Evolutionary conservation across 2,329 filamentous ascomycete genomes (phyloP), one percentile per base, ranked within the genome.

Genomic region (Pleomassaria siparia): DNA sequence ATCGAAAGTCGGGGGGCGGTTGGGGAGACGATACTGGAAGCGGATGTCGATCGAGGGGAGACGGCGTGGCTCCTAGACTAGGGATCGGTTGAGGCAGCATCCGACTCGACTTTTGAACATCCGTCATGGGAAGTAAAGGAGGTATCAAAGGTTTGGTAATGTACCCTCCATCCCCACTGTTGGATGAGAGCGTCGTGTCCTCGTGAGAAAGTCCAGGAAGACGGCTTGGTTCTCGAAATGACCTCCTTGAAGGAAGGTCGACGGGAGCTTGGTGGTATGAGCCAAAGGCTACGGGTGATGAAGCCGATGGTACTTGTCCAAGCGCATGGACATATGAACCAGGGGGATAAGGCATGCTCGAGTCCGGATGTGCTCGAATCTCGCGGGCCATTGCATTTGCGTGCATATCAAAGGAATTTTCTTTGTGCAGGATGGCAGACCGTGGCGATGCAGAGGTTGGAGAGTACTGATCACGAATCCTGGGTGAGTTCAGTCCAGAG

Each of bases 101-200:
- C 25, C 70, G 66, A 45, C 61, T 59, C 3, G 65, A 61, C 48
- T 72, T 72, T 2, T 53, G 46, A 12, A 60, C 51, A 46, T 72
- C 69, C 21, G 63, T 40, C 16, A 47, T 29, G 7, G 62, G 64
- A 21, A 64, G 45, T 4, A 13, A 41, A 13, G 57, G 46, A 32
- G 43, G 46, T 18, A 50, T 48, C 28, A 54, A 56, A 15, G 40
- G 22, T 6, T 51, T 30, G 11, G 48, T 43, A 20, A 53, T 56
- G 32, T 58, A 58, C 5, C 52, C 54, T 41, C 55, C 64, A 16
- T 63, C 58, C 4, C 61, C 58, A 30, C 68, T 71, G 41, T 72
- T 67, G 1, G 70, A 72, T n/a, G 71, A 73, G 30, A 70, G 45
- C 0, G 64, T 71, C 2, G 70, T 72, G 32, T 73, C 70, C 41